These are phyloP conservation scores for Epichloe bromicola DNA, from an alignment of 2,329 filamentous ascomycete genomes.

Conservation along the genomic window DNA sequence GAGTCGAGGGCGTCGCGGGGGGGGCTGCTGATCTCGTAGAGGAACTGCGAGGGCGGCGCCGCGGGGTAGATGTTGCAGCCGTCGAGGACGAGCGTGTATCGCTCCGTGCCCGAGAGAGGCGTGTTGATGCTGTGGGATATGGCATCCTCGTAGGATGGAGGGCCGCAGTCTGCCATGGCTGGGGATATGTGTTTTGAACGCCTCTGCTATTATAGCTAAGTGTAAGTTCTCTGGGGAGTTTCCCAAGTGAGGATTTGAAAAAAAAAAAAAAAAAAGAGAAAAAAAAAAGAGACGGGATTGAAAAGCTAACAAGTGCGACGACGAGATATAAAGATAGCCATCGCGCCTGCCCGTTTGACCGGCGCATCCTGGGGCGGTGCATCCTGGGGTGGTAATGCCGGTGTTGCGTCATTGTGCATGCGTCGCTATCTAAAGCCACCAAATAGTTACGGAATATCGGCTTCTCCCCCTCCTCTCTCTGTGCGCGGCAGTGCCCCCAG, in stretches of 20 bases:
- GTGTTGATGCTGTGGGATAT: slow-evolving; percentile 1
- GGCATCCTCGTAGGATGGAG: slow-evolving; percentile 3
- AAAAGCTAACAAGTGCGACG: not conserved
- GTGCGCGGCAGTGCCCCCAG: no score
- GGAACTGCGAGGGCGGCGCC: slow-evolving; percentile 7
- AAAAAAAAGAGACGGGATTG: no score
- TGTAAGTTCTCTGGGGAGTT: no score
- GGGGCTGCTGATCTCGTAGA: slow-evolving; percentile 16
- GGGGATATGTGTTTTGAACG: not conserved
- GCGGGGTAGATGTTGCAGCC: slow-evolving; percentile 11
- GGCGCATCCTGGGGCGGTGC: no score
- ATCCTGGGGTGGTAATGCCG: not conserved
- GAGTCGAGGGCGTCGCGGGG: slow-evolving; percentile 8
- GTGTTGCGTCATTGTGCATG: not conserved
- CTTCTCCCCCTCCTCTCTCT: no score
- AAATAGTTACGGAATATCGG: no score
- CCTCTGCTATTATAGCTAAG: no score
- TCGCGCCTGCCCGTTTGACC: not conserved
- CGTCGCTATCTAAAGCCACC: not conserved
- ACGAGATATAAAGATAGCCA: not conserved
- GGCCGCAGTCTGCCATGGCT: not conserved
- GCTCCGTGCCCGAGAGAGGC: not conserved
- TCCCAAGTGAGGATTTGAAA: no score
- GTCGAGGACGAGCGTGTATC: slow-evolving; percentile 11
- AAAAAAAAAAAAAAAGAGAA: no score